Conservation (phyloP, 805 yeast genomes). For the Suhomyces tanzawaensis region DNA sequence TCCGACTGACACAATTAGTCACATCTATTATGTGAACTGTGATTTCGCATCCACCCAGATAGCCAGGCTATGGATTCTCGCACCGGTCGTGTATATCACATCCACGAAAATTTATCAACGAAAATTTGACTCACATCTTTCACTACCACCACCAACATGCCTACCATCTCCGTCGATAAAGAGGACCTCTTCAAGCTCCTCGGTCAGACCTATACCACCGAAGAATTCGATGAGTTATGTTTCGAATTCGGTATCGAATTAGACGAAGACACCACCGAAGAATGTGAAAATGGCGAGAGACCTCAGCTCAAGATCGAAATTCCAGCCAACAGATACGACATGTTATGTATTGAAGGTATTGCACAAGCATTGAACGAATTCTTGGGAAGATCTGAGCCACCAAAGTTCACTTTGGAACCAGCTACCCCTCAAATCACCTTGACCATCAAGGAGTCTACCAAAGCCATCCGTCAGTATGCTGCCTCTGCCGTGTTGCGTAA, state of each 20-base stretch:
- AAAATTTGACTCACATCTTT: constrained; percentile 10
- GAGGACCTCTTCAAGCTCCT: constrained; percentile 83
- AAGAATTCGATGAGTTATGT: constrained; percentile 95
- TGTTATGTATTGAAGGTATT: constrained; percentile 97
- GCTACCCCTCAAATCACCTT: constrained; percentile 60
- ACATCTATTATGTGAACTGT: too few species aligned
- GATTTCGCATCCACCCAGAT: too few species aligned
- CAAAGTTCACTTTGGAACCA: constrained; percentile 62
- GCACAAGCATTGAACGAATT: constrained; percentile 92
- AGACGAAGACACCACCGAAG: constrained; percentile 93
- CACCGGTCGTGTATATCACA: background rate
- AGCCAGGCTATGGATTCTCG: too few species aligned
- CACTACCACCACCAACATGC: constrained; percentile 57
- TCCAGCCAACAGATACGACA: constrained; percentile 97
- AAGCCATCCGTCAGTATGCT: constrained; percentile 82
- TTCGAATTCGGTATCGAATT: constrained; percentile 97
- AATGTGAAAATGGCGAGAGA: constrained; percentile 70
- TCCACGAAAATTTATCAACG: constrained; percentile 5
- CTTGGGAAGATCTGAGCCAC: constrained; percentile 65
- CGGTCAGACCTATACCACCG: constrained; percentile 60
- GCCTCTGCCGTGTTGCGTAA: constrained; percentile 92
- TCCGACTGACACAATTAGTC: too few species aligned
- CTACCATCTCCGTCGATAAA: constrained; percentile 94
- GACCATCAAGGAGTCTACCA: constrained; percentile 73
- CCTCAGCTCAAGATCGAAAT: constrained; percentile 97